A percentile compares a stretch with the other conserved stretches of the same genome.
phyloP scores from a whole-genome alignment of 176 grass and related monocot species.

The Pontederia paniculata region DNA sequence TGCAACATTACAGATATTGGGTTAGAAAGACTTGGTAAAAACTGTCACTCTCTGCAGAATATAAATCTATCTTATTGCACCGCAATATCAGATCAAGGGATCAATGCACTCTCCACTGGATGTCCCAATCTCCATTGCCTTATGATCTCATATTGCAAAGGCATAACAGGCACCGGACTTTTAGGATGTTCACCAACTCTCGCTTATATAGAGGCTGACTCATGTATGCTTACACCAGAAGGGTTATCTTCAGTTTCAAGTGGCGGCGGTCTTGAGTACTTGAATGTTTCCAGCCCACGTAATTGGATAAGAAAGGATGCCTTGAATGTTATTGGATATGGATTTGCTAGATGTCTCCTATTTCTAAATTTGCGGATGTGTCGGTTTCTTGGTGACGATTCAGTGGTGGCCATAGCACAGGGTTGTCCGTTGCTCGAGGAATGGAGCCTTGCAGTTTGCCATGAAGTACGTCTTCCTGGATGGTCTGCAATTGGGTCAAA shows the following conservation, averaged over 20 bases:
- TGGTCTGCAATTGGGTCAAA: constrained; percentile 55
- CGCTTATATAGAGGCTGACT: constrained; percentile 72
- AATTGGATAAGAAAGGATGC: constrained; percentile 34
- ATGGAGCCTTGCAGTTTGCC: constrained; percentile 72
- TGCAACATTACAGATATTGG: constrained; percentile 67
- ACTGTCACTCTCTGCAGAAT: constrained; percentile 53
- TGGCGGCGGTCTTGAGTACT: constrained; percentile 47
- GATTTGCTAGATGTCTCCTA: constrained; percentile 35
- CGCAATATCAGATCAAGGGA: constrained; percentile 52
- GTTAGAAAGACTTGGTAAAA: constrained; percentile 46
- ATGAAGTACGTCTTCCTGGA: constrained; percentile 47
- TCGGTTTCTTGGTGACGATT: constrained; percentile 44
- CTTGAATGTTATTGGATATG: constrained; percentile 31
- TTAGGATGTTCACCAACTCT: constrained; percentile 43
- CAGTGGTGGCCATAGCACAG: constrained; percentile 46
- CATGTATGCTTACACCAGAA: constrained; percentile 52
- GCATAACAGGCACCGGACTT: constrained; percentile 56
- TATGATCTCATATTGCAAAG: constrained; percentile 52
- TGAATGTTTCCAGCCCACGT: constrained; percentile 55
- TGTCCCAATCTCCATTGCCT: constrained; percentile 42
- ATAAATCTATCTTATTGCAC: constrained; percentile 48
- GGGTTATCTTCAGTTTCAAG: constrained; percentile 40
- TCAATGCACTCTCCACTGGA: constrained; percentile 37
- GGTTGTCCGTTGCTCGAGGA: constrained; percentile 66
- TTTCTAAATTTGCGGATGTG: constrained; percentile 69